phyloP scores from a whole-genome alignment of 1,284 basidiomycete genomes.

The Neolentinus lepideus region DNA sequence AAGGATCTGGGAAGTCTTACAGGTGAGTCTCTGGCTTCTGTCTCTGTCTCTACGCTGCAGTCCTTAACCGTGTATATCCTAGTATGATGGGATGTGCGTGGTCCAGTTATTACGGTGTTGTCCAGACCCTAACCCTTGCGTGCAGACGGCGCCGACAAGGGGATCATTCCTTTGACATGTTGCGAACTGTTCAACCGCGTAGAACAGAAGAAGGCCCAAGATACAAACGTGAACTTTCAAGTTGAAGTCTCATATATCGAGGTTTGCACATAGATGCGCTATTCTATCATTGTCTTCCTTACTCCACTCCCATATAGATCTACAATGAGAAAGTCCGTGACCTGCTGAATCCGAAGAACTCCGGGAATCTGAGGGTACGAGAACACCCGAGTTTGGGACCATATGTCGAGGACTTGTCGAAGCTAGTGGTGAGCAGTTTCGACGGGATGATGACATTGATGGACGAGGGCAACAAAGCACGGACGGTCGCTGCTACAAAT shows the following conservation, averaged over 20 bases:
- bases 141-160: slow-evolving; percentile 90
- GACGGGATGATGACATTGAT: slow-evolving; percentile 97
- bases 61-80: slow-evolving; percentile 9
- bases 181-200: slow-evolving; percentile 88
- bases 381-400: slow-evolving; percentile 94
- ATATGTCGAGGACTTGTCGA: slow-evolving; percentile 96
- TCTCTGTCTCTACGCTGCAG: not conserved
- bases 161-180: slow-evolving; percentile 95
- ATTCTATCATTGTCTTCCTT: slow-evolving; percentile 6
- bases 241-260: slow-evolving; percentile 99
- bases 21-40: slow-evolving; percentile 48
- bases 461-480: slow-evolving; percentile 98
- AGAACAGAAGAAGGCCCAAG: slow-evolving; percentile 52
- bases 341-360: slow-evolving; percentile 95
- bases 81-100: slow-evolving; percentile 98
- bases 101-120: not conserved
- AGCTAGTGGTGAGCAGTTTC: slow-evolving; percentile 87
- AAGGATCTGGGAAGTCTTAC: slow-evolving; percentile 86
- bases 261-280: slow-evolving; percentile 28
- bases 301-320: slow-evolving; percentile 43
- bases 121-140: not conserved
- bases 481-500: slow-evolving; percentile 97
- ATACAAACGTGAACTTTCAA: slow-evolving; percentile 73
- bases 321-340: slow-evolving; percentile 99
- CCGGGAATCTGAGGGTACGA: slow-evolving; percentile 91